These are phyloP conservation scores for Solanum virginianum DNA, from an alignment of 257 asterid species.

Conservation along the genomic window DNA sequence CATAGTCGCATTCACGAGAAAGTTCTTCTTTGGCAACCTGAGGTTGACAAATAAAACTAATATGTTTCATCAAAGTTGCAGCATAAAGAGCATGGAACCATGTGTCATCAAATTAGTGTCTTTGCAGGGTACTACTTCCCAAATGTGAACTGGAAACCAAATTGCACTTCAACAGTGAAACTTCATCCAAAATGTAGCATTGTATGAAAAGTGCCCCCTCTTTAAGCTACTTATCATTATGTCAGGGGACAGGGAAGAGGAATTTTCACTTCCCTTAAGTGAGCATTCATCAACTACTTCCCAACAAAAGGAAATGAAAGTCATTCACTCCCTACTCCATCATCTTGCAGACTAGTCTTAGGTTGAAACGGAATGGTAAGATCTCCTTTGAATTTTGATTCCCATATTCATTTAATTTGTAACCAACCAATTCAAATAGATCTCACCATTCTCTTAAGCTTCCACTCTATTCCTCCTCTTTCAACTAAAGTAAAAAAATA, in stretches of 20 bases:
- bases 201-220: neutral
- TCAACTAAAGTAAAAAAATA: neutral
- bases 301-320: neutral
- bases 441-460: neutral
- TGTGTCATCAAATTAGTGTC: neutral
- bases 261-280: neutral
- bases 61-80: neutral
- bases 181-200: neutral
- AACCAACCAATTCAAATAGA: neutral
- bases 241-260: neutral
- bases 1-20: constrained; percentile 85
- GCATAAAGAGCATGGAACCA: neutral
- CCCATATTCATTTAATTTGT: neutral
- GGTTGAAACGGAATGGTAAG: neutral
- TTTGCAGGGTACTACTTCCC: neutral
- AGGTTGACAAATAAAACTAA: neutral
- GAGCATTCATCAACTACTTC: neutral
- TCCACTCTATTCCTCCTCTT: neutral
- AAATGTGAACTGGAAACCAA: neutral
- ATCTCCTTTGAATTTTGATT: neutral
- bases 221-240: neutral
- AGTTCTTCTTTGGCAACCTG: constrained; percentile 98
- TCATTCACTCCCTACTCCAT: neutral
- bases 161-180: neutral
- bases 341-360: neutral